phyloP scores from a whole-genome alignment of 129 eudicot genomes.

The Flaveria brownii region DNA sequence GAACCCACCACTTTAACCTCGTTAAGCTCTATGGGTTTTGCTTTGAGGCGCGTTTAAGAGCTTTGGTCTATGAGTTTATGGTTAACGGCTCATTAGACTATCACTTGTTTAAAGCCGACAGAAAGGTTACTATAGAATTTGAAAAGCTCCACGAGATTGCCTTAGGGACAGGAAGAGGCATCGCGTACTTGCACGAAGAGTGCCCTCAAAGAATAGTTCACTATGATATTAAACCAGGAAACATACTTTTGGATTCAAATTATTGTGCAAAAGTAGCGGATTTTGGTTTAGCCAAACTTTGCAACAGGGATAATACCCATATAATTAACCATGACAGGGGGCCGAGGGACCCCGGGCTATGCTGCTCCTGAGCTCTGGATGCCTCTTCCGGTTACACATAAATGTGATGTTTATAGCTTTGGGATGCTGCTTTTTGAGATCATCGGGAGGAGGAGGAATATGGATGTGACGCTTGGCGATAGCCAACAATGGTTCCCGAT shows the following conservation, averaged over 20 bases:
- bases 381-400: constrained; percentile 6
- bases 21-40: constrained; percentile 30
- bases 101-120: constrained; percentile 12
- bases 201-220: constrained; percentile 18
- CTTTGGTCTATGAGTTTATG: constrained; percentile 35
- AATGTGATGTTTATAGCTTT: constrained; percentile 19
- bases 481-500: constrained; percentile 30
- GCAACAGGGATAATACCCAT: constrained; percentile 15
- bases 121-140: neutral
- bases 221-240: constrained; percentile 18
- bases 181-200: constrained; percentile 14
- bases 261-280: constrained; percentile 13
- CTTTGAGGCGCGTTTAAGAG: constrained; percentile 22
- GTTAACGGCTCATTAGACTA: constrained; percentile 22
- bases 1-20: constrained; percentile 25
- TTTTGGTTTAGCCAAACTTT: constrained; percentile 22
- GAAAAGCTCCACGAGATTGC: constrained; percentile 26
- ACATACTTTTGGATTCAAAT: constrained; percentile 14
- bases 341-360: constrained; percentile 10
- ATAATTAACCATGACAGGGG: constrained; percentile 8
- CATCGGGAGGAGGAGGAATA: constrained; percentile 25
- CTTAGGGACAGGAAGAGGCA: neutral
- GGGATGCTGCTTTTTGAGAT: constrained; percentile 20
- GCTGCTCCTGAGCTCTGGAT: constrained; percentile 18
- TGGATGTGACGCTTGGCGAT: constrained; percentile 16